Evolutionary conservation across 106 monocot genomes (phyloP), one percentile per base, ranked within the genome.

Genomic region (Dendrobium officinale): DNA sequence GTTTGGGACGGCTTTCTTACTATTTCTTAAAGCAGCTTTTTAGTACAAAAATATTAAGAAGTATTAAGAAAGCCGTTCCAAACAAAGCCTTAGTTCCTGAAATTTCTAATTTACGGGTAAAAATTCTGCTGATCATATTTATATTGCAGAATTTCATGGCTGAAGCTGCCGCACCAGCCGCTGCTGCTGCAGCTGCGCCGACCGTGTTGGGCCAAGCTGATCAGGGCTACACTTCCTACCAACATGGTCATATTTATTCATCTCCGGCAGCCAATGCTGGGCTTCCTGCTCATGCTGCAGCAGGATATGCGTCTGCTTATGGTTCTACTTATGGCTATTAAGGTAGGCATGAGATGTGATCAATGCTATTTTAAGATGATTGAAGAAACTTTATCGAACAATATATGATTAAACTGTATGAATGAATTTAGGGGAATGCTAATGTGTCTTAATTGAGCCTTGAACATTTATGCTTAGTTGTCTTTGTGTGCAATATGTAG

Each of bases 131-230:
- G 51, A 51, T 3, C 3, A 13, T 13, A 51, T 13, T 61, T 19
- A 61, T 70, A 31, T 74, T 74, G 74, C 74, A 74, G 74, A 74
- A 74, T 74, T 74, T 74, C 74, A 74, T 74, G 74, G 74, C 74
- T 1, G 74, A 74, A 43, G 43, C 43, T 18, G 20, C 42, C 5
- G 74, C 74, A 6, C 74, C 74, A 1, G 2, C 73, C 0, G 41
- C 73, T 41, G 41, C 73, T 43, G 40, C 74, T 8, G 61, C 59
- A n/a, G 59, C 61, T 2, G 42, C 42, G 74, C 42, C 13, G 40
- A 43, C 31, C 4, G 74, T 33, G 18, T n/a, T 74, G 16, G 74
- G 74, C 20, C 74, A 27, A 74, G 16, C 18, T 4, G 74, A 74
- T 19, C 74, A 74, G 74, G 74, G 42, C 0, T 74, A 74, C 42